Base-by-base conservation (phyloP, 192 early-diverging fungal genomes). In the Allomyces macrogynus region DNA sequence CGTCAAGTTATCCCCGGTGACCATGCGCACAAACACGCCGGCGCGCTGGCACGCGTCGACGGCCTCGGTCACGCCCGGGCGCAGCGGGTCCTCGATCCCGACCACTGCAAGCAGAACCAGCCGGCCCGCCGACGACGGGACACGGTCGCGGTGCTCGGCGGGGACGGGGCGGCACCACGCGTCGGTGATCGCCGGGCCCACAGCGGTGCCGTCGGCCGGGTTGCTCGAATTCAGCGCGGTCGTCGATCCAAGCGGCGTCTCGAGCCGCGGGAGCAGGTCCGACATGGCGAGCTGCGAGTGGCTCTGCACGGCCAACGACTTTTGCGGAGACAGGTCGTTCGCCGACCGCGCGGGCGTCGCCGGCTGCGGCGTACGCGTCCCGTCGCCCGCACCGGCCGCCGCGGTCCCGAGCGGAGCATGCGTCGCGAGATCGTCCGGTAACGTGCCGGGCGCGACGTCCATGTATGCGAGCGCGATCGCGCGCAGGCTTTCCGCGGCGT, bases 1-100 rank as follows among this genome's bases (percentile, higher is more conserved):
- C 0, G 86, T 74, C 60, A 91, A 65, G 69, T 95, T 95, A 77
- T 99, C 97, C 62, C 97, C 97, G 1, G 97, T 99, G 22, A 99
- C 93, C 97, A 99, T 99, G 16, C 95, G 87, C 60, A 99, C 90
- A 76, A 86, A 81, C 26, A 99, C 88, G 62, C 96, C 93, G 24
- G 97, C 97, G 27, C 81, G 78, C 71, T 86, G 85, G 71, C 93
- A 97, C 20, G 77, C 71, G n/a, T 78, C 72, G 32, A 99, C 97
- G 32, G 93, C 92, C 66, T 87, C 89, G 7, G 87, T 83, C 4
- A 99, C 97, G 63, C 93, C 97, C 2, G 89, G 86, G 67, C 97
- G 88, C 23, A 99, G 76, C 54, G 97, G 97, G 72, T 99, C 97
- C 64, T 93, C 83, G 65, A 99, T 99, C 67, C 93, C 97, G 63